Conservation (phyloP, 2,329 filamentous ascomycete genomes). For the Aureobasidium sp. region DNA sequence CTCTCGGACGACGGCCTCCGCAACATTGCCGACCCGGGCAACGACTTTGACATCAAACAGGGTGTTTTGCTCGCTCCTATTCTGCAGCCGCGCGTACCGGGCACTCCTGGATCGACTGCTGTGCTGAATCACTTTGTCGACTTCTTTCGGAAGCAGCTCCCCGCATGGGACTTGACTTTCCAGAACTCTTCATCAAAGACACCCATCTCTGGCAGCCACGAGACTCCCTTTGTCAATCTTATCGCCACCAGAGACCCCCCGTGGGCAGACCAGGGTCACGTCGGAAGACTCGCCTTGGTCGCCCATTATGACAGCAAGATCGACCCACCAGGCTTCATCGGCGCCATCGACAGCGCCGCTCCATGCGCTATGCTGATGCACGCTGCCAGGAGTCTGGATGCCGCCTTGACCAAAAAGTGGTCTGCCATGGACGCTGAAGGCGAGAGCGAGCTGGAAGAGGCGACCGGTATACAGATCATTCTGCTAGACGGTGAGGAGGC, state of each 20-base stretch:
- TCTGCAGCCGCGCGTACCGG: constrained; percentile 78
- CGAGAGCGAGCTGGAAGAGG: constrained; percentile 51
- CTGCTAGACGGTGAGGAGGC: constrained; percentile 93
- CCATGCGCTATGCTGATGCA: constrained; percentile 93
- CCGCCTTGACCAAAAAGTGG: constrained; percentile 75
- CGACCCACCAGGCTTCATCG: constrained; percentile 75
- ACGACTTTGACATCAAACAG: constrained; percentile 62
- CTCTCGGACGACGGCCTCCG: constrained; percentile 69
- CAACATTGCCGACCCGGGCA: constrained; percentile 59
- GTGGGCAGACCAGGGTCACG: constrained; percentile 63
- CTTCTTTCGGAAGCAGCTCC: constrained; percentile 69
- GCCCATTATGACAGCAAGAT: constrained; percentile 91
- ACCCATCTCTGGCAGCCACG: constrained; percentile 58
- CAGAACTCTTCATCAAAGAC: constrained; percentile 88
- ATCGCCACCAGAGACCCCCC: constrained; percentile 84
- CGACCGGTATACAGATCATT: constrained; percentile 78
- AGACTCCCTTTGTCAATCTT: constrained; percentile 78
- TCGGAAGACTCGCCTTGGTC: constrained; percentile 73
- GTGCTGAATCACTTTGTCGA: constrained; percentile 74
- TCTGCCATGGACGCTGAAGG: constrained; percentile 53
- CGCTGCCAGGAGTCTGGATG: constrained; percentile 69
- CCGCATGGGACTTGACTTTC: constrained; percentile 69
- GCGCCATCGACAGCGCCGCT: constrained; percentile 85
- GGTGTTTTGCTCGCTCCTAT: constrained; percentile 78
- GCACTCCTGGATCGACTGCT: constrained; percentile 62